A percentile compares a stretch with the other conserved stretches of the same genome.
phyloP scores from a whole-genome alignment of 1,284 basidiomycete genomes.

The Omphalotus olearius region DNA sequence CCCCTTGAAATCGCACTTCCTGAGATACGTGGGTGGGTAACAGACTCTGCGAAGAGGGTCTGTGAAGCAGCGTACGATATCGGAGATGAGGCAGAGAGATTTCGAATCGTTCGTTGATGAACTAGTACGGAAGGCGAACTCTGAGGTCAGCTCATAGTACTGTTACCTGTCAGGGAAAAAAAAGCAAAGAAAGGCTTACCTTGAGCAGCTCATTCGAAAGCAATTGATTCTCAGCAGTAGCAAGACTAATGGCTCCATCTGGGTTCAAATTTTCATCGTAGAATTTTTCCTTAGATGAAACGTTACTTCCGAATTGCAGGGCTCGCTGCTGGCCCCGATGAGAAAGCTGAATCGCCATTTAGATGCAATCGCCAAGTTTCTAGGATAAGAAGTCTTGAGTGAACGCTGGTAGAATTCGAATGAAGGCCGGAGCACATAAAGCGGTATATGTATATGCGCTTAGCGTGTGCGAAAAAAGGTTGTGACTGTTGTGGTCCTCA shows the following conservation, averaged over 20 bases:
- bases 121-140: conserved; percentile 1
- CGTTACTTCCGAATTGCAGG: background rate
- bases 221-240: conserved; percentile 14
- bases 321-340: too few species aligned
- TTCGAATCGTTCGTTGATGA: conserved; percentile 11
- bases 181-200: conserved; percentile 2
- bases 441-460: too few species aligned
- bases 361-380: too few species aligned
- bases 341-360: too few species aligned
- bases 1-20: conserved; percentile 5
- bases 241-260: conserved; percentile 11
- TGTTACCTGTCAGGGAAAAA: background rate
- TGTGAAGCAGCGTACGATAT: conserved; percentile 11
- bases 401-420: too few species aligned
- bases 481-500: too few species aligned
- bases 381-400: too few species aligned
- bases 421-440: too few species aligned
- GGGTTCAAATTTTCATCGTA: conserved; percentile 13
- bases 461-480: too few species aligned
- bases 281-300: background rate
- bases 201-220: conserved; percentile 11
- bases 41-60: background rate
- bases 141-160: background rate
- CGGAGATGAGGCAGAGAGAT: conserved; percentile 11
- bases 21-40: background rate